A percentile compares a stretch with the other conserved stretches of the same genome.
Evolutionary conservation across 352 stramenopile species (phyloP).

Genomic region (Phytophthora pisi): DNA sequence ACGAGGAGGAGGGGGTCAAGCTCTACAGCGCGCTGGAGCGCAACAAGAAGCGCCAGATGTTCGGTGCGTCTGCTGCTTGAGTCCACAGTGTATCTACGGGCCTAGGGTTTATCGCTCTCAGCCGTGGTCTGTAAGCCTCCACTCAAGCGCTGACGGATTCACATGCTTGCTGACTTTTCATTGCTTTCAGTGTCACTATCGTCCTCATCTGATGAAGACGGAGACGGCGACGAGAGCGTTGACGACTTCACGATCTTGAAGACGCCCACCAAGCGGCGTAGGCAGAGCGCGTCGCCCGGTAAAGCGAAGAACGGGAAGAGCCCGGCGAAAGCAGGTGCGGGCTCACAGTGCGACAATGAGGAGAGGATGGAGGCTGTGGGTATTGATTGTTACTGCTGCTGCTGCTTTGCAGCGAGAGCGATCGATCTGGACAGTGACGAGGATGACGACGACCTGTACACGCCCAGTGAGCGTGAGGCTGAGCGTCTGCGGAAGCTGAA

Average conservation of each 20-base stretch:
- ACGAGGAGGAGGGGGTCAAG: constrained; percentile 65
- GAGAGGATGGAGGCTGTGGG: neutral
- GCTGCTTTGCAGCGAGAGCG: constrained; percentile 12
- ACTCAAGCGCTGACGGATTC: neutral
- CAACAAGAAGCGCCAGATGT: constrained; percentile 67
- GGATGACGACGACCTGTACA: constrained; percentile 51
- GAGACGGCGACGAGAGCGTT: constrained; percentile 27
- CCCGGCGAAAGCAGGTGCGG: constrained; percentile 21
- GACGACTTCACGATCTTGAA: constrained; percentile 25
- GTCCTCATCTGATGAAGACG: constrained; percentile 47
- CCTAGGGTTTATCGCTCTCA: neutral
- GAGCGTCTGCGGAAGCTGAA: constrained; percentile 41
- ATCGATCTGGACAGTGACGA: constrained; percentile 34
- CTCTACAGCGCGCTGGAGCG: constrained; percentile 76
- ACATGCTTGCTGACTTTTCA: neutral
- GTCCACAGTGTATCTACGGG: neutral
- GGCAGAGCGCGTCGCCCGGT: constrained; percentile 11
- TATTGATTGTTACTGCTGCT: neutral
- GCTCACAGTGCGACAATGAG: neutral
- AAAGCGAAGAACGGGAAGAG: constrained; percentile 29
- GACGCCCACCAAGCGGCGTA: constrained; percentile 24
- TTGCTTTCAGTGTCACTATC: constrained; percentile 45
- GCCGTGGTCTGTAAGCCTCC: neutral
- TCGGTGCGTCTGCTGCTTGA: constrained; percentile 43
- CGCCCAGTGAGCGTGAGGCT: constrained; percentile 41